A percentile compares a stretch with the other conserved stretches of the same genome.
phyloP scores from a whole-genome alignment of 2,329 filamentous ascomycete species.

The Capronia epimyces region DNA sequence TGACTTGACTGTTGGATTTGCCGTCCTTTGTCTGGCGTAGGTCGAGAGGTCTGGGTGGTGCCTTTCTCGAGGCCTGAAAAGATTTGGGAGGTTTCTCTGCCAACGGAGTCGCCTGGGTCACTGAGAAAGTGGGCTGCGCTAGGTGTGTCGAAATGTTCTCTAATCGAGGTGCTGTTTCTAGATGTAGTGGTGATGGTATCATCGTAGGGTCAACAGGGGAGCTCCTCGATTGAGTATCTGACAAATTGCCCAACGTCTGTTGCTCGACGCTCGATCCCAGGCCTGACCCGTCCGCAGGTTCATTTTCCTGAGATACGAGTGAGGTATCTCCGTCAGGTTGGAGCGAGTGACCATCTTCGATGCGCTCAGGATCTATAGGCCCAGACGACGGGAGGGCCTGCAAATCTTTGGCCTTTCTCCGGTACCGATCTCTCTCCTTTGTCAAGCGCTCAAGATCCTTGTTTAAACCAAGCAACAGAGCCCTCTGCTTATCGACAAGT shows the following conservation, averaged over 20 bases:
- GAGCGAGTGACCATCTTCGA: slow-evolving; percentile 22
- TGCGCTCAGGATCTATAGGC: slow-evolving; percentile 34
- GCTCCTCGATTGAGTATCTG: slow-evolving; percentile 2
- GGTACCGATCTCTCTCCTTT: slow-evolving; percentile 92
- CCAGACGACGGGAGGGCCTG: slow-evolving; percentile 41
- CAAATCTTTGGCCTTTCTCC: slow-evolving; percentile 79
- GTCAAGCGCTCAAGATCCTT: slow-evolving; percentile 86
- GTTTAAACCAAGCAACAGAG: slow-evolving; percentile 88
- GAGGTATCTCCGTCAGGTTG: slow-evolving; percentile 27
- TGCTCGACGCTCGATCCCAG: slow-evolving; percentile 3
- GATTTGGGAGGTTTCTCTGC: slow-evolving; percentile 45
- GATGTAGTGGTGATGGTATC: slow-evolving; percentile 25
- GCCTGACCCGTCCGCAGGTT: slow-evolving; percentile 3
- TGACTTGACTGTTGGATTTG: slow-evolving; percentile 2
- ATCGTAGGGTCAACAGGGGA: slow-evolving; percentile 22
- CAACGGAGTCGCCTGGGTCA: slow-evolving; percentile 42
- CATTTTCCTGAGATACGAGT: slow-evolving; percentile 7
- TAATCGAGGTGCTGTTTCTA: slow-evolving; percentile 13
- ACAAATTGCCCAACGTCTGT: slow-evolving; percentile 6
- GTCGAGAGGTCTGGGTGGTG: slow-evolving; percentile 77
- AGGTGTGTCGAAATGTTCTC: slow-evolving; percentile 19
- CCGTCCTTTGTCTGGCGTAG: slow-evolving; percentile 47
- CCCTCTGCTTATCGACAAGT: slow-evolving; percentile 89
- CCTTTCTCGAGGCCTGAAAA: slow-evolving; percentile 64
- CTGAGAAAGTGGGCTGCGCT: slow-evolving; percentile 19